These are phyloP conservation scores for Trichophaea hybrida DNA, from an alignment of 2,329 filamentous ascomycete species.

Conservation along the genomic window DNA sequence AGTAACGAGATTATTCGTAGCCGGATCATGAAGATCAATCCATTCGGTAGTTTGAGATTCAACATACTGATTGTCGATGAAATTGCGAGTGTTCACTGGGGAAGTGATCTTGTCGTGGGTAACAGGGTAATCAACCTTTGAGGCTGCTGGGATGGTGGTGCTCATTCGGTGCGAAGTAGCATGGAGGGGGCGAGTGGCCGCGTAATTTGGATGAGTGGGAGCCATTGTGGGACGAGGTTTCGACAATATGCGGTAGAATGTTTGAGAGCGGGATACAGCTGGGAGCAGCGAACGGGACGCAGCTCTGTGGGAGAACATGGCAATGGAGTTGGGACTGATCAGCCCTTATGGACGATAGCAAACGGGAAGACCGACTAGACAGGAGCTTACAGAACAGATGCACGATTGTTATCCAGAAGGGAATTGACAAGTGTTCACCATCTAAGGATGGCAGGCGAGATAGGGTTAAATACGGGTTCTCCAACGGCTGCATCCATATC, in stretches of 20 bases:
- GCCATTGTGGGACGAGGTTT: neutral
- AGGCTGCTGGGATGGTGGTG: neutral
- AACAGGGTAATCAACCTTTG: constrained; percentile 41
- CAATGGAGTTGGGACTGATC: neutral
- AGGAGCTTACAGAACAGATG: neutral
- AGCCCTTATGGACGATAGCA: neutral
- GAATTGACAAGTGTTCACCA: constrained; percentile 4
- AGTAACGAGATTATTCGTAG: constrained; percentile 73
- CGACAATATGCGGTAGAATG: neutral
- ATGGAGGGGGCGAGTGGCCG: constrained; percentile 1
- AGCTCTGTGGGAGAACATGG: neutral
- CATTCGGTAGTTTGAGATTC: constrained; percentile 53
- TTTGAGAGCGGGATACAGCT: neutral
- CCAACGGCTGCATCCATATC: neutral
- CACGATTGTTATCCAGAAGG: neutral
- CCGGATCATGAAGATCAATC: constrained; percentile 69
- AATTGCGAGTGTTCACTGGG: constrained; percentile 61
- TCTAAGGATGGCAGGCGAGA: neutral
- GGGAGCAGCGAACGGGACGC: neutral
- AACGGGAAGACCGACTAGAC: neutral
- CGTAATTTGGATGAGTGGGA: neutral
- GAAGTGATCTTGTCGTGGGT: constrained; percentile 52
- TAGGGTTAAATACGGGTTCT: too few relatives aligned
- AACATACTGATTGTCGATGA: constrained; percentile 66
- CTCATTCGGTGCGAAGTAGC: constrained; percentile 1